Percentiles rank a stretch among this genome's conserved stretches.
phyloP scores from a whole-genome alignment of 805 yeast species.

The Saccharomycopsis capsularis region DNA sequence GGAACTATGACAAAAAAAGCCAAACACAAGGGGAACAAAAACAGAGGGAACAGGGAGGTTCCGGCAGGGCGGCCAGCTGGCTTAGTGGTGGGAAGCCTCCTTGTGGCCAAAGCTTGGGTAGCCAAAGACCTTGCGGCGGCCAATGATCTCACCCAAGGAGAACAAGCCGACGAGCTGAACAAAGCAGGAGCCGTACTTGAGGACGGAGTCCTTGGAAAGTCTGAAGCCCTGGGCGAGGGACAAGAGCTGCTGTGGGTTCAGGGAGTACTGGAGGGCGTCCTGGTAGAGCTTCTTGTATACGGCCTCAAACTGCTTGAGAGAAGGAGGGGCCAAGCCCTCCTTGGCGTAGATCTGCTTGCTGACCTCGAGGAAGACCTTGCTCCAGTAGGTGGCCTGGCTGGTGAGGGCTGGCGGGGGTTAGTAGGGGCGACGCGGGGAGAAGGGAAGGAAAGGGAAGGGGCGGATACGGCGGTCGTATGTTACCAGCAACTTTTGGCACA shows the following conservation, averaged over 20 bases:
- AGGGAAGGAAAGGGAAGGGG: no score
- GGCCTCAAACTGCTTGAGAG: constrained; percentile 64
- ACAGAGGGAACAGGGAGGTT: no score
- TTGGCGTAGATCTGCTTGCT: constrained; percentile 77
- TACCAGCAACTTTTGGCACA: constrained; percentile 19
- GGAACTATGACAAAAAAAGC: no score
- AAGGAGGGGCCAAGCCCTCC: constrained; percentile 93
- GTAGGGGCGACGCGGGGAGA: no score
- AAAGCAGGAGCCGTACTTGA: constrained; percentile 66
- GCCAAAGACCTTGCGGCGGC: constrained; percentile 91
- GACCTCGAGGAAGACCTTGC: constrained; percentile 55
- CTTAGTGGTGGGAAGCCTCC: background rate
- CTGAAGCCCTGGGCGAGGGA: constrained; percentile 38
- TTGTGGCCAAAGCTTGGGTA: constrained; percentile 47
- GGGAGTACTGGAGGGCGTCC: constrained; percentile 36
- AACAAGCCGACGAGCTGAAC: constrained; percentile 86
- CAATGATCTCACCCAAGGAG: constrained; percentile 91
- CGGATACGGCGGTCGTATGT: no score
- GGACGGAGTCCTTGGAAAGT: constrained; percentile 45
- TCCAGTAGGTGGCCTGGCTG: constrained; percentile 61
- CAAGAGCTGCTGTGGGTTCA: constrained; percentile 56
- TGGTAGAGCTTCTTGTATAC: constrained; percentile 55
- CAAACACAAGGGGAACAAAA: no score
- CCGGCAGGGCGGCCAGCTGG: no score
- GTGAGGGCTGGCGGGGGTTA: constrained; percentile 24